These are phyloP conservation scores for Helminthosporium solani DNA, from an alignment of 2,329 filamentous ascomycete genomes.

Conservation along the genomic window DNA sequence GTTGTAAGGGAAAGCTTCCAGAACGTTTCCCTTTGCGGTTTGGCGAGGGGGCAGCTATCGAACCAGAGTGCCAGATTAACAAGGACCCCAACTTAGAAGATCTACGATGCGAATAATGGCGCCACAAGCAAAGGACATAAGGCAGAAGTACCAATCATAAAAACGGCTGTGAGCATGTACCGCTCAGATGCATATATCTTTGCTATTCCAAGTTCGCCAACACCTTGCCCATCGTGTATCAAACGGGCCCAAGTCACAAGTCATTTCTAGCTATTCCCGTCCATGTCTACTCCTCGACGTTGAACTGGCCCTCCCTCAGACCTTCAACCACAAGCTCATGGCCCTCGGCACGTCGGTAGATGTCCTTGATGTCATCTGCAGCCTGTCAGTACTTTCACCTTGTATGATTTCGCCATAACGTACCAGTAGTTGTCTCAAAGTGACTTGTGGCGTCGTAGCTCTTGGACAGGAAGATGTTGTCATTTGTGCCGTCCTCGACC, in stretches of 20 bases:
- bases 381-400: constrained; percentile 22
- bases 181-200: not conserved
- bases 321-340: constrained; percentile 87
- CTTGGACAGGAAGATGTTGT: constrained; percentile 97
- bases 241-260: not conserved
- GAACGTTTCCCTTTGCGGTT: no score
- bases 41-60: no score
- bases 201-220: constrained; percentile 1
- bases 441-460: constrained; percentile 98
- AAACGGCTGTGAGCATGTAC: no score
- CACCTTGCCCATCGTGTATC: not conserved
- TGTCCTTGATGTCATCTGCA: constrained; percentile 88
- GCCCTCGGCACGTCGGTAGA: constrained; percentile 80
- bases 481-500: constrained; percentile 73
- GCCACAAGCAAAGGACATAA: no score
- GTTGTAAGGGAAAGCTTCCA: no score
- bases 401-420: constrained; percentile 12
- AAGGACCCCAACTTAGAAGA: no score
- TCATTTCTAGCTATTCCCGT: not conserved
- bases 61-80: no score
- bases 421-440: constrained; percentile 83
- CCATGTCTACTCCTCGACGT: constrained; percentile 56
- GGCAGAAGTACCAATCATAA: no score
- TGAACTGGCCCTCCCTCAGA: constrained; percentile 73
- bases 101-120: no score